These are phyloP conservation scores for Tilletia setariae DNA, from an alignment of 1,284 basidiomycete species.

Conservation along the genomic window DNA sequence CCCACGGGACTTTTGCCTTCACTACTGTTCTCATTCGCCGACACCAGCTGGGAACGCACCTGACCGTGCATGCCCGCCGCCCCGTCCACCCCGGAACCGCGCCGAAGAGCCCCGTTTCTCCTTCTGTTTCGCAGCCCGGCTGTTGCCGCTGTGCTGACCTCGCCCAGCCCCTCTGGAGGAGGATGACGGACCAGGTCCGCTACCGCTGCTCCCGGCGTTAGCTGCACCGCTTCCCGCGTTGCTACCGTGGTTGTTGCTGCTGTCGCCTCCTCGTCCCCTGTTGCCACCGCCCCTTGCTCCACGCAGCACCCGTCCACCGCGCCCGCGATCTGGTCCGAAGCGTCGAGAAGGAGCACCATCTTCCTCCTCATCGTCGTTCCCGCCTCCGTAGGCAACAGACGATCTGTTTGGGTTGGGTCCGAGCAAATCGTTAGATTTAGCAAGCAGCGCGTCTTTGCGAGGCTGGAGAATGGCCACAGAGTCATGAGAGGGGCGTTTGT, in stretches of 20 bases:
- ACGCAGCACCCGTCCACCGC: constrained; percentile 32
- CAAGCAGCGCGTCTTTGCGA: constrained; percentile 32
- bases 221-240: no score
- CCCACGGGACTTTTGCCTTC: no score
- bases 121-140: constrained; percentile 31
- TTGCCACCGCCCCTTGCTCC: constrained; percentile 19
- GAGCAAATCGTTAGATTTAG: constrained; percentile 27
- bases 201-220: not conserved
- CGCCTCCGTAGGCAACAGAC: not conserved
- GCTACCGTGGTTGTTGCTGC: not conserved
- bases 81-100: constrained; percentile 4
- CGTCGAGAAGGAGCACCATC: constrained; percentile 14
- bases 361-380: constrained; percentile 14
- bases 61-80: not conserved
- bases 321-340: constrained; percentile 32
- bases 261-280: constrained; percentile 15
- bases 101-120: constrained; percentile 28
- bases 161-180: constrained; percentile 21
- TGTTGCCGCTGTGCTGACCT: constrained; percentile 29
- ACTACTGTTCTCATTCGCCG: not conserved
- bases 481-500: not conserved
- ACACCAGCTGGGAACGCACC: constrained; percentile 13
- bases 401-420: constrained; percentile 23
- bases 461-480: constrained; percentile 17
- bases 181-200: not conserved